Percentiles rank a stretch among this genome's conserved stretches.
phyloP scores from a whole-genome alignment of 2,329 filamentous ascomycete genomes.

The Tolypocladium sp. region DNA sequence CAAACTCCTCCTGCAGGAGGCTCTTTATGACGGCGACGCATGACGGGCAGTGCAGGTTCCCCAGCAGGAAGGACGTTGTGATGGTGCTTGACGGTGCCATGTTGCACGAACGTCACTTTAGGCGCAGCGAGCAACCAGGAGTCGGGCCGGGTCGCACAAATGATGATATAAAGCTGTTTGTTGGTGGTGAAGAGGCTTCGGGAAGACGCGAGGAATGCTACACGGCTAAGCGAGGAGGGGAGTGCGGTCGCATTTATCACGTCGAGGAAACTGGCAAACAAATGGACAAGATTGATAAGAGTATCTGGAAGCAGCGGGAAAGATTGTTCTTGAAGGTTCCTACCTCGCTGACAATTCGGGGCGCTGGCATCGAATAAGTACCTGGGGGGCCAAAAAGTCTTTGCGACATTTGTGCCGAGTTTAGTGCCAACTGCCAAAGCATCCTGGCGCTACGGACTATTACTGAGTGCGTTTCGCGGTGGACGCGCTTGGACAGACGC shows the following conservation, averaged over 20 bases:
- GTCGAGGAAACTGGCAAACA: neutral
- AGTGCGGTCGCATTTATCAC: neutral
- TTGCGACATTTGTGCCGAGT: neutral
- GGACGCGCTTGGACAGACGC: neutral
- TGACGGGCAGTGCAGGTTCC: constrained; percentile 70
- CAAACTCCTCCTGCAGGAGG: constrained; percentile 39
- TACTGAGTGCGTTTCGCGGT: neutral
- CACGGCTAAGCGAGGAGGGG: neutral
- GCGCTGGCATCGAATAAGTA: neutral
- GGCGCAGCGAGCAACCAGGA: neutral
- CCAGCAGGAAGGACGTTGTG: constrained; percentile 56
- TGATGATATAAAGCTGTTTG: neutral
- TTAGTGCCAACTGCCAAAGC: neutral
- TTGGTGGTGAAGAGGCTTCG: neutral
- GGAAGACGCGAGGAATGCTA: neutral
- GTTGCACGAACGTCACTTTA: constrained; percentile 1
- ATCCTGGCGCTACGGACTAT: neutral
- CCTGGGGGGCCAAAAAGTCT: neutral
- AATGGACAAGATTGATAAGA: neutral
- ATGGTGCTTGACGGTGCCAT: constrained; percentile 22
- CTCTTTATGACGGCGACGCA: constrained; percentile 60
- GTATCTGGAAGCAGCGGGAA: neutral
- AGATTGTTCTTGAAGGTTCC: constrained; percentile 2
- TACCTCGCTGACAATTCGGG: neutral
- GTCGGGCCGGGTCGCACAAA: neutral